Evolutionary conservation across 495 filamentous ascomycete genomes (phyloP).

Genomic region (Thozetella sp.): DNA sequence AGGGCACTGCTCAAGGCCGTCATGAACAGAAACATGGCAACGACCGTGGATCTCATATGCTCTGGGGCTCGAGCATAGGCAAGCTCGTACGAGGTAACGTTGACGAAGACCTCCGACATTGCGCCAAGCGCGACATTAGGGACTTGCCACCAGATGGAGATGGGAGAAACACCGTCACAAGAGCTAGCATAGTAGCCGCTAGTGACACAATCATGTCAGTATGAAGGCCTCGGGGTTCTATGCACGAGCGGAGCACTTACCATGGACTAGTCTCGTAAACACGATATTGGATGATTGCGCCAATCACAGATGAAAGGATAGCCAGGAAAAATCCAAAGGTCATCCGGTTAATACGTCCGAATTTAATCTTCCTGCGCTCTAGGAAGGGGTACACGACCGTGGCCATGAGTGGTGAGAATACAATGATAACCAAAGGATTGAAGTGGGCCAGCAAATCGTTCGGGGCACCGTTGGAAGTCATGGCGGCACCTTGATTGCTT

Average conservation of each 20-base stretch:
- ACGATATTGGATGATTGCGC: conserved; percentile 66
- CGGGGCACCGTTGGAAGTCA: conserved; percentile 57
- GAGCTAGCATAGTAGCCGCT: conserved; percentile 41
- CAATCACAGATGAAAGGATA: conserved; percentile 44
- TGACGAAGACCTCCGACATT: conserved; percentile 62
- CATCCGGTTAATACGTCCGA: conserved; percentile 68
- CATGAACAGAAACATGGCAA: conserved; percentile 56
- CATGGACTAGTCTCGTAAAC: conserved; percentile 63
- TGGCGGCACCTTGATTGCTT: conserved; percentile 51
- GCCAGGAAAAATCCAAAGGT: conserved; percentile 64
- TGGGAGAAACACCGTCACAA: conserved; percentile 42
- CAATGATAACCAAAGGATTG: conserved; percentile 64
- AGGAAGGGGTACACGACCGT: conserved; percentile 62
- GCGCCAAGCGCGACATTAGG: conserved; percentile 43
- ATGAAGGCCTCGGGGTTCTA: conserved; percentile 8
- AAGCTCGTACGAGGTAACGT: conserved; percentile 64
- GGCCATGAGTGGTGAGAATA: conserved; percentile 67
- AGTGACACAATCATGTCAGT: conserved; percentile 10
- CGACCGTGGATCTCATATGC: conserved; percentile 62
- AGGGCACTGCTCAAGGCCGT: conserved; percentile 53
- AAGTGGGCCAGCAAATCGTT: conserved; percentile 68
- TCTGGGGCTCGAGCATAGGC: conserved; percentile 64
- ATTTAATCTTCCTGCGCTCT: conserved; percentile 54
- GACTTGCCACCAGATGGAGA: conserved; percentile 58
- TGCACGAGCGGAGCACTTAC: neutral